phyloP scores from a whole-genome alignment of 495 filamentous ascomycete species.

The Annulohypoxylon bovei region DNA sequence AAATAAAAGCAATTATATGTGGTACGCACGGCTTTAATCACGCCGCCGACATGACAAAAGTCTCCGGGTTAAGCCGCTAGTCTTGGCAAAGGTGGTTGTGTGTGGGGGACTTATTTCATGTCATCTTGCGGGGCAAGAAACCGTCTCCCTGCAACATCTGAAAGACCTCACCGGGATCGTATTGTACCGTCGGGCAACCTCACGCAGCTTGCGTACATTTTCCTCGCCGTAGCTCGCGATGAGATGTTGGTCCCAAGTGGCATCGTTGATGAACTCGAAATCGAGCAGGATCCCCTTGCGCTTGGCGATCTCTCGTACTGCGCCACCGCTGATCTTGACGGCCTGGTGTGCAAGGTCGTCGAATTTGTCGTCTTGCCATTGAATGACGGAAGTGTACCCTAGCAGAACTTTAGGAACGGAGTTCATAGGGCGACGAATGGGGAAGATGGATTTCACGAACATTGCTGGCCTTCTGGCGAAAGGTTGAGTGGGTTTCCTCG shows the following conservation, averaged over 20 bases:
- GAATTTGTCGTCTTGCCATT: neutral
- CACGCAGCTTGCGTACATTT: conserved; percentile 43
- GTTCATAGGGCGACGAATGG: neutral
- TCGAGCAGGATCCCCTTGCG: neutral
- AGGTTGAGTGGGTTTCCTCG: neutral
- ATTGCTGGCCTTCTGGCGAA: neutral
- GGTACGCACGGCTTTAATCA: too few species aligned
- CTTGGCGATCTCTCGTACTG: neutral
- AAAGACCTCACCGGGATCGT: conserved; percentile 51
- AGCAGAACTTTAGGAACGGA: neutral
- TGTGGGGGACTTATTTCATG: neutral
- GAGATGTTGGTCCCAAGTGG: conserved; percentile 42
- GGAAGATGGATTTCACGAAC: neutral
- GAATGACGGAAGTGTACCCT: neutral
- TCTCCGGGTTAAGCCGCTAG: neutral
- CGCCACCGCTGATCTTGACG: neutral
- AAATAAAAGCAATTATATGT: too few species aligned
- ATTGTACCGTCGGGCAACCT: conserved; percentile 48
- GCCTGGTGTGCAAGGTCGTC: neutral
- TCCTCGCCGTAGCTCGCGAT: conserved; percentile 48
- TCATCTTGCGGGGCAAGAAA: neutral
- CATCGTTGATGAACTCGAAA: conserved; percentile 39
- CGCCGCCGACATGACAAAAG: too few species aligned
- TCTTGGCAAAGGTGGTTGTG: neutral
- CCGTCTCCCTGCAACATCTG: conserved; percentile 42